phyloP scores from a whole-genome alignment of 2,329 filamentous ascomycete genomes.

The Aspergillus phoenicis region DNA sequence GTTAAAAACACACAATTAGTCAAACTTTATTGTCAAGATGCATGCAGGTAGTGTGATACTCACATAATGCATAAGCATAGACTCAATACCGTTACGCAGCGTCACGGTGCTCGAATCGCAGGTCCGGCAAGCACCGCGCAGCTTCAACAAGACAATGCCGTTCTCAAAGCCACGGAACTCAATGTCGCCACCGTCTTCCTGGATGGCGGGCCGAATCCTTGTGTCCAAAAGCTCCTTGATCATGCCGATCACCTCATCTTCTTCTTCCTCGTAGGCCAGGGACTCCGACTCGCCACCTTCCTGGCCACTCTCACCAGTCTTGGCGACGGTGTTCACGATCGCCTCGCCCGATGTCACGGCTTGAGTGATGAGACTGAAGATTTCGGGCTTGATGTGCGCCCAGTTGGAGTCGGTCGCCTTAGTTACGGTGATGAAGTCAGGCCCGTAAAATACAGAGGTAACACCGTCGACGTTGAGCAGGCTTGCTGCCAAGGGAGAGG shows the following conservation, averaged over 20 bases:
- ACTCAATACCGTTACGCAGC: conserved; percentile 95
- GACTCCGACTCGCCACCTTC: conserved; percentile 62
- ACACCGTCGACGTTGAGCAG: conserved; percentile 93
- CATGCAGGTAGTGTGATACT: conserved; percentile 44
- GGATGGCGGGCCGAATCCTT: conserved; percentile 89
- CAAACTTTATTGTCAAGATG: neutral
- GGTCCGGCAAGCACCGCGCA: conserved; percentile 89
- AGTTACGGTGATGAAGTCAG: conserved; percentile 95
- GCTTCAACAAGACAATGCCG: conserved; percentile 81
- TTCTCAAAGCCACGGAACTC: conserved; percentile 89
- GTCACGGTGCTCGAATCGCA: conserved; percentile 98
- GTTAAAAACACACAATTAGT: conserved; percentile 10
- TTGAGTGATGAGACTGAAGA: conserved; percentile 94
- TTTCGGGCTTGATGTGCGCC: conserved; percentile 92
- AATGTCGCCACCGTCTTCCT: conserved; percentile 97
- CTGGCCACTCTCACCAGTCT: conserved; percentile 57
- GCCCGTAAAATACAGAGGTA: conserved; percentile 90
- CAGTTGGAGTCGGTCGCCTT: conserved; percentile 87
- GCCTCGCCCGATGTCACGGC: conserved; percentile 80
- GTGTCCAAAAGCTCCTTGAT: conserved; percentile 98
- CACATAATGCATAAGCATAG: conserved; percentile 96
- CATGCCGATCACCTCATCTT: conserved; percentile 94
- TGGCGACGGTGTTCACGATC: conserved; percentile 73
- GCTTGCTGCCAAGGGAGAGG: conserved; percentile 85
- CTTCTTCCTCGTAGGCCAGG: conserved; percentile 82